A percentile compares a stretch with the other conserved stretches of the same genome.
Evolutionary conservation across 805 yeast genomes (phyloP).

Genomic region (Grigorovia yakushimaensis): DNA sequence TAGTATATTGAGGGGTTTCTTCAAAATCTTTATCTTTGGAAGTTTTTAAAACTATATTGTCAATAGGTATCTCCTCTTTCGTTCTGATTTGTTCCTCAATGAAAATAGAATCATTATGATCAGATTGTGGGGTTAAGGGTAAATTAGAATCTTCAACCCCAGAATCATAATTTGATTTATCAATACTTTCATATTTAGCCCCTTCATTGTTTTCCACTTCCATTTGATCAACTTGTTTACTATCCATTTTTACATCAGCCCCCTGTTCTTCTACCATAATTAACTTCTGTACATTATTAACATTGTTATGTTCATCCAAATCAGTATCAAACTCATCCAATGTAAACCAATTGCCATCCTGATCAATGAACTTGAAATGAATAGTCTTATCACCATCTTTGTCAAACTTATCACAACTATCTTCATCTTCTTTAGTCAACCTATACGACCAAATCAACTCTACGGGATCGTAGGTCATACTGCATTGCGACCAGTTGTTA

Average conservation of each 20-base stretch:
- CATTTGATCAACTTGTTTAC: not conserved
- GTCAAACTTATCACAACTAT: slow-evolving; percentile 2
- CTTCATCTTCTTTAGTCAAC: slow-evolving; percentile 7
- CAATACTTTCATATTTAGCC: too few species aligned
- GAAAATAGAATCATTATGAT: not conserved
- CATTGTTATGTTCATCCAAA: slow-evolving; percentile 29
- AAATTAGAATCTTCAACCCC: too few species aligned
- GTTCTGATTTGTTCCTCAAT: not conserved
- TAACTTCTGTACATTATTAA: slow-evolving; percentile 29
- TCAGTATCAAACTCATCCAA: slow-evolving; percentile 25
- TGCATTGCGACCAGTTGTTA: slow-evolving; percentile 22
- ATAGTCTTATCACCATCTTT: slow-evolving; percentile 3
- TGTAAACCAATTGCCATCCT: slow-evolving; percentile 23
- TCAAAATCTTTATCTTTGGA: too few species aligned
- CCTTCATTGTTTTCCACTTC: not conserved
- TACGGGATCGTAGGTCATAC: slow-evolving; percentile 9
- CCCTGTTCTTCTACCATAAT: slow-evolving; percentile 1
- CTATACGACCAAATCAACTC: slow-evolving; percentile 17
- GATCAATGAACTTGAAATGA: slow-evolving; percentile 24
- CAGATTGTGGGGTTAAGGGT: too few species aligned
- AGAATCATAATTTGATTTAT: too few species aligned
- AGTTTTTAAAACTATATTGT: too few species aligned
- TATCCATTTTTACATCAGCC: not conserved
- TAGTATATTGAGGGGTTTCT: too few species aligned
- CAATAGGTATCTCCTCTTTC: not conserved